These are phyloP conservation scores for Nephelium lappaceum DNA, from an alignment of 345 rosid species.

Conservation along the genomic window DNA sequence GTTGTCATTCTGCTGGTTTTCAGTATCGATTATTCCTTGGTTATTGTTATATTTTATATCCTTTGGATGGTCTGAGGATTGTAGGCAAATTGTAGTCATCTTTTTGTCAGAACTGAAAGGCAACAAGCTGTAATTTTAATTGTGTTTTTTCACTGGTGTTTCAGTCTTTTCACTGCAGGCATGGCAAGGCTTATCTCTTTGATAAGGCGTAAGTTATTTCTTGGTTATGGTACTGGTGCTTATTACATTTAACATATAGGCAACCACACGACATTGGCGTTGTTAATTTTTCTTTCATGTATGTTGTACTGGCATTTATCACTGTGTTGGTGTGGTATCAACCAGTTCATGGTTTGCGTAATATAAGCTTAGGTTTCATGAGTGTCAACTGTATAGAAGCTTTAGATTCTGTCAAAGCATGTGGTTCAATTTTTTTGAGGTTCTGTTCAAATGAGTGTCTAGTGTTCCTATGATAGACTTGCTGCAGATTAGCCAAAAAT, in stretches of 20 bases:
- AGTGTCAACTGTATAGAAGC: not conserved
- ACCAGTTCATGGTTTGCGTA: no score
- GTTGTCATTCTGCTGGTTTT: not conserved
- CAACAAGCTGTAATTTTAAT: slow-evolving; percentile 15
- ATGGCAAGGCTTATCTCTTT: slow-evolving; percentile 84
- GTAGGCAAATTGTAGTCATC: not conserved
- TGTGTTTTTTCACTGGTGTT: slow-evolving; percentile 30
- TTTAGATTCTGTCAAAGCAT: not conserved
- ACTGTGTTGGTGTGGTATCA: not conserved
- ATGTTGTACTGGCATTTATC: not conserved
- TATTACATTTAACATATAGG: not conserved
- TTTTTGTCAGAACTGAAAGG: slow-evolving; percentile 7
- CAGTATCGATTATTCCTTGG: not conserved
- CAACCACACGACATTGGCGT: not conserved
- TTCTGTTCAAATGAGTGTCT: not conserved
- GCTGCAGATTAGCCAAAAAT: not conserved
- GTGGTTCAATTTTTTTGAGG: not conserved
- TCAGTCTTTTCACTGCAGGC: slow-evolving; percentile 72
- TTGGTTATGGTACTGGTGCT: slow-evolving; percentile 19
- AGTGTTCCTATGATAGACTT: not conserved
- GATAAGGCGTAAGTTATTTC: slow-evolving; percentile 62
- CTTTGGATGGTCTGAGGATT: slow-evolving; percentile 1
- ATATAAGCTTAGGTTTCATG: no score
- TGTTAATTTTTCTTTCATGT: not conserved
- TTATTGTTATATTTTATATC: not conserved